Evolutionary conservation across 345 rosid genomes (phyloP), one percentile per base, ranked within the genome.

Genomic region (Hibiscus syriacus): DNA sequence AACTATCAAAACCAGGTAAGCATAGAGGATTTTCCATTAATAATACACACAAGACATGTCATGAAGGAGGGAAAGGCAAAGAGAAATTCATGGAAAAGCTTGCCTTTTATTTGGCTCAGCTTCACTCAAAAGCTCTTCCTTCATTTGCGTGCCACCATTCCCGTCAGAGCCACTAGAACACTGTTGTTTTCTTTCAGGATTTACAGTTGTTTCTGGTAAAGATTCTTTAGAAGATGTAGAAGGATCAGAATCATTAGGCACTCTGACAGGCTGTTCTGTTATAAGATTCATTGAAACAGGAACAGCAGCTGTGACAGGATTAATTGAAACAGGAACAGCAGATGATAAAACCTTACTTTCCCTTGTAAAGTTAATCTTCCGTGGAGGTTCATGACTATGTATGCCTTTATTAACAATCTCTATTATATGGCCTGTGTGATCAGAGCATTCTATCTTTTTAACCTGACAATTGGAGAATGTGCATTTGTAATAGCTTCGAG

Each of bases 401-500:
- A 55, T 71, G 78, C 96, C 96, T 83, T 86, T 90, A 68, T 82
- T 84, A 76, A 90, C 88, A 80, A 87, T 78, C 77, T 93, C 96
- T 64, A 83, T 64, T 20, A 87, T 78, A 66, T 77, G 81, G 66
- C 98, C 98, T 20, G 80, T 70, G 69, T 83, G 86, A 79, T 85
- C 89, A 72, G 87, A 83, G 73, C 87, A 84, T 73, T 93, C 92
- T 1, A 93, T 83, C 84, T 90, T 90, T 67, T 93, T 93, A 29
- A 94, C 98, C 68, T 66, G 77, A 71, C 98, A 93, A n/a, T 82
- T 85, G 20, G 86, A 81, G 73, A 75, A 70, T 19, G 98, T 90
- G 80, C 98, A 93, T 82, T 83, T 90, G 80, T 87, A 93, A 83
- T 93, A 93, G 70, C 98, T 93, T 73, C 98, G 80, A 61, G 90